A percentile compares a stretch with the other conserved stretches of the same genome.
Conservation (phyloP, 2,329 filamentous ascomycete genomes). For the Neocucurbitaria cava region DNA sequence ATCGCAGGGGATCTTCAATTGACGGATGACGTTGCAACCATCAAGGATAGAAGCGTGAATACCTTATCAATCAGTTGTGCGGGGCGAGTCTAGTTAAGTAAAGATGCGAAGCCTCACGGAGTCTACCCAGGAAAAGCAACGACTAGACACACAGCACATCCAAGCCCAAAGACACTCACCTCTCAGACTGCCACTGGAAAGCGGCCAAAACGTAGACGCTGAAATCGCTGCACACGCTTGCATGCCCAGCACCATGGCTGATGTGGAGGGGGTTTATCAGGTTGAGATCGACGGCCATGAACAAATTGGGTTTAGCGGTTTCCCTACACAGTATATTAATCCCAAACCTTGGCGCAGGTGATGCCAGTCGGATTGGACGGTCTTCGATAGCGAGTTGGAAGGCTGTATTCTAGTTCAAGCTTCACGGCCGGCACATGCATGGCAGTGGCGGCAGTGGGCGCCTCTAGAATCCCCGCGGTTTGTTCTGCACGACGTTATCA, state of each 20-base stretch:
- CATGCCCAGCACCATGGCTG: constrained; percentile 23
- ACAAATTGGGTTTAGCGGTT: constrained; percentile 32
- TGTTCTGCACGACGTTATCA: constrained; percentile 13
- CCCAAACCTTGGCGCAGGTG: constrained; percentile 31
- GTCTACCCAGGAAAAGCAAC: constrained; percentile 18
- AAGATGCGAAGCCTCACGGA: constrained; percentile 5
- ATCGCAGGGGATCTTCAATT: not conserved
- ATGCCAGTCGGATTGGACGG: constrained; percentile 7
- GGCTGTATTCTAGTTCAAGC: constrained; percentile 10
- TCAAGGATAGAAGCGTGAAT: not conserved
- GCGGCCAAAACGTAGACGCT: constrained; percentile 9
- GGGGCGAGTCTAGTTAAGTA: constrained; percentile 19
- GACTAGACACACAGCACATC: constrained; percentile 8
- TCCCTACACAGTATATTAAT: constrained; percentile 42
- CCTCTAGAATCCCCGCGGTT: constrained; percentile 21
- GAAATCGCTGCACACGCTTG: constrained; percentile 8
- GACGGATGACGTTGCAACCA: constrained; percentile 4
- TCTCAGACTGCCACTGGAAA: constrained; percentile 3
- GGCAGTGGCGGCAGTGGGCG: constrained; percentile 6
- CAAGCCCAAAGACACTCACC: constrained; percentile 7
- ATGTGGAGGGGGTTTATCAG: constrained; percentile 31
- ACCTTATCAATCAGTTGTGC: constrained; percentile 17
- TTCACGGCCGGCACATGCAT: constrained; percentile 14
- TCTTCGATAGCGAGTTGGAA: constrained; percentile 11
- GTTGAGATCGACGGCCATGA: constrained; percentile 24